Percentiles rank a stretch among this genome's conserved stretches.
phyloP scores from a whole-genome alignment of 2,329 filamentous ascomycete genomes.

The Trichoderma gracile region DNA sequence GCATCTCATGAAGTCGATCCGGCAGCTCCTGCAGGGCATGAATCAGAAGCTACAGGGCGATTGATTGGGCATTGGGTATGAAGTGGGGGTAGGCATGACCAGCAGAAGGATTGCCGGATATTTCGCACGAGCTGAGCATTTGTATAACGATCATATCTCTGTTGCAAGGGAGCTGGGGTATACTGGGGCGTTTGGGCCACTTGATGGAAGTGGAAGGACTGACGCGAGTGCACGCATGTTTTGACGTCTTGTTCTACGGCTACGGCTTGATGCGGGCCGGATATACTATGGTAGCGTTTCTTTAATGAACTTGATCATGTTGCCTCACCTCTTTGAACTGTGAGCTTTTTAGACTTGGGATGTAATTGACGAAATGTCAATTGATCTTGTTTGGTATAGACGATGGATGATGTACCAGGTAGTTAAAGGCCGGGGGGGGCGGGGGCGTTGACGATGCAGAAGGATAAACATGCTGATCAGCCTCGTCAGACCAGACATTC shows the following conservation, averaged over 20 bases:
- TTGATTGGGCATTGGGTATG: not conserved
- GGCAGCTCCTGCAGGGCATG: slow-evolving; percentile 44
- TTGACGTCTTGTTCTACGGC: slow-evolving; percentile 1
- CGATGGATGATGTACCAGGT: too few species aligned
- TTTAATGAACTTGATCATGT: not conserved
- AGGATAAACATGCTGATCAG: too few species aligned
- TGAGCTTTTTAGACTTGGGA: too few species aligned
- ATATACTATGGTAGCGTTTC: slow-evolving; percentile 22
- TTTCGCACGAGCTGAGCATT: not conserved
- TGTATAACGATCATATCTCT: not conserved
- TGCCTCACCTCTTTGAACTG: not conserved
- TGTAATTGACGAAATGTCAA: too few species aligned
- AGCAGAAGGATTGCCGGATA: not conserved
- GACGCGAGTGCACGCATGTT: not conserved
- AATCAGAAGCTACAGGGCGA: slow-evolving; percentile 41
- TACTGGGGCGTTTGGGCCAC: slow-evolving; percentile 16
- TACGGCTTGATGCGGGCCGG: slow-evolving; percentile 4
- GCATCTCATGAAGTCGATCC: slow-evolving; percentile 45
- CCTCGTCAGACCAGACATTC: too few species aligned
- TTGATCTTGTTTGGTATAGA: not conserved
- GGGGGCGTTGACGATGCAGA: too few species aligned
- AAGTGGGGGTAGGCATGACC: not conserved
- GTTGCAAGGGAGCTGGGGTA: not conserved
- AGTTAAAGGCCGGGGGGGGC: too few species aligned
- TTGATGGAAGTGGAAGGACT: slow-evolving; percentile 5